phyloP scores from a whole-genome alignment of 2,329 filamentous ascomycete species.

The Penicillium sp. region DNA sequence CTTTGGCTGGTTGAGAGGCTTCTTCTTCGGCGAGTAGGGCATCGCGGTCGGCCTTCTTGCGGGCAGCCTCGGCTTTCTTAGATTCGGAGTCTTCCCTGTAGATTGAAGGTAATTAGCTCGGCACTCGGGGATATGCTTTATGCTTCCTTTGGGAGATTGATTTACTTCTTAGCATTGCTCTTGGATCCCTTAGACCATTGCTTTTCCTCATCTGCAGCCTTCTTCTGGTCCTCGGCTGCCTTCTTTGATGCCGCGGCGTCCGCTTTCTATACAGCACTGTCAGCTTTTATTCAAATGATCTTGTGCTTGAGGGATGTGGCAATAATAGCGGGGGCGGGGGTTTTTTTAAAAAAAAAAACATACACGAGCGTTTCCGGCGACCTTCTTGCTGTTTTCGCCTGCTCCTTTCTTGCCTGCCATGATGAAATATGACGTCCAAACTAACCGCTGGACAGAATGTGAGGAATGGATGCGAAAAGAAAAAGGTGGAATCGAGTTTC shows the following conservation, averaged over 20 bases:
- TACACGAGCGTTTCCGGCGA: constrained; percentile 70
- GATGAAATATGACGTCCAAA: constrained; percentile 21
- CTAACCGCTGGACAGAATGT: constrained; percentile 4
- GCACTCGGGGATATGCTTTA: background rate
- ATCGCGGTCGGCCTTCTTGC: constrained; percentile 90
- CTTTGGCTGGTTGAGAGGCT: constrained; percentile 58
- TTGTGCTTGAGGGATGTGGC: constrained; percentile 6
- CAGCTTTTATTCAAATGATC: constrained; percentile 12
- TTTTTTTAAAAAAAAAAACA: constrained; percentile 19
- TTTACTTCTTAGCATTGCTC: constrained; percentile 78
- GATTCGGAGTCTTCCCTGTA: constrained; percentile 76
- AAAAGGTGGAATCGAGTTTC: constrained; percentile 17
- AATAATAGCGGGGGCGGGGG: constrained; percentile 29
- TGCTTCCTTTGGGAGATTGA: background rate
- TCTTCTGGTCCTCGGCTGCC: constrained; percentile 67
- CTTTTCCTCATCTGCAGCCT: constrained; percentile 65
- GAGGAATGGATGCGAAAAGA: constrained; percentile 5
- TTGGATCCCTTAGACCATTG: constrained; percentile 88
- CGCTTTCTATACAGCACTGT: constrained; percentile 66
- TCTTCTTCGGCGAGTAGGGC: constrained; percentile 83
- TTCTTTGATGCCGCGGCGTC: constrained; percentile 80
- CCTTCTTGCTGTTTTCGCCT: constrained; percentile 84
- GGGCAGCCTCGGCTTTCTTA: constrained; percentile 77
- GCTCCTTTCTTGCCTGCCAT: constrained; percentile 71
- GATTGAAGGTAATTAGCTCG: constrained; percentile 1